Evolutionary conservation across 257 asterid species (phyloP), one percentile per base, ranked within the genome.

Genomic region (Coffea eugenioides): DNA sequence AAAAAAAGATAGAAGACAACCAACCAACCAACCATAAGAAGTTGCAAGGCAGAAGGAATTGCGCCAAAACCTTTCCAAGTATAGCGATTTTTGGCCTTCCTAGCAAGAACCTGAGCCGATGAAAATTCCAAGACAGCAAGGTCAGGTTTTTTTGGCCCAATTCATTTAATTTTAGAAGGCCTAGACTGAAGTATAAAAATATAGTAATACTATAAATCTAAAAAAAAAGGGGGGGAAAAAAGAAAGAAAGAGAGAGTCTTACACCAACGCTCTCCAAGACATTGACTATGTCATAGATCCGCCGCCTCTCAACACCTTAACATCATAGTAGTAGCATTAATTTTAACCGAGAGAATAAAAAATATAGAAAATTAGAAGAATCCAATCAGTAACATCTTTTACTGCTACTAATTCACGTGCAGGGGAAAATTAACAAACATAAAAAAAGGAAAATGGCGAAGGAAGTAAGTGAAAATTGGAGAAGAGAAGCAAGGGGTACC

Each of bases 201-300:
- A 25, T 11, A 0, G 34, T 31, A 31, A 31, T 31, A 31, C 0
- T 0, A 5, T 5, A 59, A 59, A 21, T 6, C 6, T 7, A 7
- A 59, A 59, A 6, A 6, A 5, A 31, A 31, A 31, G 1, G 1
- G n/a, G 6, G 13, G 21, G 49, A 48, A 65, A 18, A 9, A 20
- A 49, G 54, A 56, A 52, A 49, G 14, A 9, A 9, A 34, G 62
- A 51, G 21, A 76, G 86, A 80, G 79, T 77, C 97, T 89, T 91
- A 96, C 98, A 31, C 99, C 99, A 82, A 96, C 91, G 51, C 99
- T 96, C 81, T 96, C 97, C 90, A 94, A 78, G 69, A 96, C 98
- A 87, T 94, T 94, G 45, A 96, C 99, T 5, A 96, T 96, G 71
- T 94, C 99, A 80, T 96, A 96, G 94, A 96, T 96, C 90, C 97